Conservation (phyloP, 495 filamentous ascomycete species). For the Platismatia glauca region DNA sequence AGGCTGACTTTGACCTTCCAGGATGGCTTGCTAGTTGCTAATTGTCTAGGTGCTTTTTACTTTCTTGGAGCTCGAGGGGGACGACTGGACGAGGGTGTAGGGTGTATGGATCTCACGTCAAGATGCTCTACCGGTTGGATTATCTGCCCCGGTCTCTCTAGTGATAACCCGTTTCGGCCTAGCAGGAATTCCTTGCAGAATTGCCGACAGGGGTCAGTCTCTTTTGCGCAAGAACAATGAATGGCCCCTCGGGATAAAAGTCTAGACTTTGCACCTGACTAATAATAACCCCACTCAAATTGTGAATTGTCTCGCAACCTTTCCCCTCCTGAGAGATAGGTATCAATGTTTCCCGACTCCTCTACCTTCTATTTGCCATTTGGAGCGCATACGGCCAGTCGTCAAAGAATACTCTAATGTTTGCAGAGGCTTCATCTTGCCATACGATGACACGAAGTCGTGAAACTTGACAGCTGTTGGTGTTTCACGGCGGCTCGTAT, state of each 20-base stretch:
- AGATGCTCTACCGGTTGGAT: not conserved
- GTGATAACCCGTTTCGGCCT: not conserved
- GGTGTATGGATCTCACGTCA: constrained; percentile 2
- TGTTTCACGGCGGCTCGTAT: not conserved
- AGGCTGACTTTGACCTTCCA: not conserved
- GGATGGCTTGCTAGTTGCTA: not conserved
- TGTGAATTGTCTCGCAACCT: not conserved
- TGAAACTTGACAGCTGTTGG: not conserved
- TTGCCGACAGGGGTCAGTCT: not conserved
- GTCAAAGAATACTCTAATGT: too few relatives aligned
- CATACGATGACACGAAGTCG: not conserved
- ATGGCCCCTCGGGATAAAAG: not conserved
- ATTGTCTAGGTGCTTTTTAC: not conserved
- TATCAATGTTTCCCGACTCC: not conserved
- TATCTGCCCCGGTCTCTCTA: not conserved
- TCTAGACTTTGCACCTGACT: not conserved
- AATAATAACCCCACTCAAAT: not conserved
- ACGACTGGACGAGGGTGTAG: too few relatives aligned
- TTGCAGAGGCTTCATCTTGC: not conserved
- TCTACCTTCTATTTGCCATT: not conserved
- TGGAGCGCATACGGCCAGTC: not conserved
- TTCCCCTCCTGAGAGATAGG: not conserved
- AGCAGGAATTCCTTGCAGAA: not conserved
- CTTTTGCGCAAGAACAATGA: not conserved
- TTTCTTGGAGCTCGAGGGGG: not conserved